These are phyloP conservation scores for Morella rubra DNA, from an alignment of 306 rosid species.

Conservation along the genomic window DNA sequence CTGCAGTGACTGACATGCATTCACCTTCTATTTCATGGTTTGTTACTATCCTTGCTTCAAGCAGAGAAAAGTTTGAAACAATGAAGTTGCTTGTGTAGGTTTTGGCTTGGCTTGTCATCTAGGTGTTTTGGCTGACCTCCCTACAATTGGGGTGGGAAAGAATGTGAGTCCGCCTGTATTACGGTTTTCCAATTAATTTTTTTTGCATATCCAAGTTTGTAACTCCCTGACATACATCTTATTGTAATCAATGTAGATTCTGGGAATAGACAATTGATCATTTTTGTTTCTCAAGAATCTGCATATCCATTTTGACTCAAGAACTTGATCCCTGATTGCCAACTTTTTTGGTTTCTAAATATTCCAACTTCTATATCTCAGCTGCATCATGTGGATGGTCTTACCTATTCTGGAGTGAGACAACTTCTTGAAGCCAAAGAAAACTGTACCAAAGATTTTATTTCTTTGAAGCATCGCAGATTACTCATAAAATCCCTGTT, in stretches of 20 bases:
- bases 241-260: neutral
- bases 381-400: slow-evolving; percentile 97
- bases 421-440: slow-evolving; percentile 62
- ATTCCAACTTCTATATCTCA: slow-evolving; percentile 37
- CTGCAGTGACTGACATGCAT: slow-evolving; percentile 1
- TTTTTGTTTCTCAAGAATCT: neutral
- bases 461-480: slow-evolving; percentile 38
- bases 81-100: slow-evolving; percentile 44
- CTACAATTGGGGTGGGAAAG: slow-evolving; percentile 89
- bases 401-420: slow-evolving; percentile 58
- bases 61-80: slow-evolving; percentile 8
- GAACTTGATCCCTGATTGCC: slow-evolving; percentile 16
- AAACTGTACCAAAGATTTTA: slow-evolving; percentile 40
- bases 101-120: slow-evolving; percentile 96
- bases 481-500: neutral
- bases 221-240: neutral
- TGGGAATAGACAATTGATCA: neutral
- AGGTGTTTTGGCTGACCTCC: slow-evolving; percentile 80
- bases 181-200: slow-evolving; percentile 12
- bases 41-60: slow-evolving; percentile 8
- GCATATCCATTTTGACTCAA: neutral
- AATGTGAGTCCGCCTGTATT: slow-evolving; percentile 54
- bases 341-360: neutral
- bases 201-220: neutral
- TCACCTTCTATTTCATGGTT: neutral